Percentiles rank a stretch among this genome's conserved stretches.
Conservation (phyloP, 345 rosid genomes). For the Cardiospermum halicacabum region DNA sequence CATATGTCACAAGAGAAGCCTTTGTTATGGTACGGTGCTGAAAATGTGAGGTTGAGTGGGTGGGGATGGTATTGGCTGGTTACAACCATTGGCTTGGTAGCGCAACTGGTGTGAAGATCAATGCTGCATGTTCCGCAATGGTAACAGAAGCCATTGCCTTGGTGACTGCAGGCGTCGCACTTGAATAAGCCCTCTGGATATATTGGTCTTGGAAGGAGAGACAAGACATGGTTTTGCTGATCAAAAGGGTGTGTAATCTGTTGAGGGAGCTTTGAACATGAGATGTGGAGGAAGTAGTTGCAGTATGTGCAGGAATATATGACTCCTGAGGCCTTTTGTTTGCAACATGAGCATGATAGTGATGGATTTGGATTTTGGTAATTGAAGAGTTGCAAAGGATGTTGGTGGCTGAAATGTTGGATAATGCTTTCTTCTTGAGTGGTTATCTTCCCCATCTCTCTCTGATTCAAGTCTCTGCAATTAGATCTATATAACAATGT, state of each 20-base stretch:
- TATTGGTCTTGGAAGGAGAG: constrained; percentile 24
- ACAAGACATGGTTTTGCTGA: constrained; percentile 30
- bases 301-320: constrained; percentile 32
- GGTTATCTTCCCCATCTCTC: constrained; percentile 15
- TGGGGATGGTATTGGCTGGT: constrained; percentile 38
- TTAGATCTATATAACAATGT: neutral
- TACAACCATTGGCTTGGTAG: constrained; percentile 32
- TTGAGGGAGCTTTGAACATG: constrained; percentile 36
- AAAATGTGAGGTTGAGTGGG: constrained; percentile 37
- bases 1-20: constrained; percentile 38
- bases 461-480: neutral
- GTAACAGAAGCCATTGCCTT: constrained; percentile 46
- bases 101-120: constrained; percentile 42
- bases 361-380: constrained; percentile 10
- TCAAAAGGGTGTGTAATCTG: constrained; percentile 41
- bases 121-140: constrained; percentile 33
- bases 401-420: constrained; percentile 46
- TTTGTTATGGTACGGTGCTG: constrained; percentile 21
- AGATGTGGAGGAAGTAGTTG: constrained; percentile 31
- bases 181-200: constrained; percentile 29
- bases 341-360: constrained; percentile 35
- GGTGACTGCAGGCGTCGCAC: constrained; percentile 34
- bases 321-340: constrained; percentile 22
- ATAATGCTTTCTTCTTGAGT: constrained; percentile 25
- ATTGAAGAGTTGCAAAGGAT: constrained; percentile 30